Evolutionary conservation across 495 filamentous ascomycete species (phyloP).

Genomic region (Xylaria sp.): DNA sequence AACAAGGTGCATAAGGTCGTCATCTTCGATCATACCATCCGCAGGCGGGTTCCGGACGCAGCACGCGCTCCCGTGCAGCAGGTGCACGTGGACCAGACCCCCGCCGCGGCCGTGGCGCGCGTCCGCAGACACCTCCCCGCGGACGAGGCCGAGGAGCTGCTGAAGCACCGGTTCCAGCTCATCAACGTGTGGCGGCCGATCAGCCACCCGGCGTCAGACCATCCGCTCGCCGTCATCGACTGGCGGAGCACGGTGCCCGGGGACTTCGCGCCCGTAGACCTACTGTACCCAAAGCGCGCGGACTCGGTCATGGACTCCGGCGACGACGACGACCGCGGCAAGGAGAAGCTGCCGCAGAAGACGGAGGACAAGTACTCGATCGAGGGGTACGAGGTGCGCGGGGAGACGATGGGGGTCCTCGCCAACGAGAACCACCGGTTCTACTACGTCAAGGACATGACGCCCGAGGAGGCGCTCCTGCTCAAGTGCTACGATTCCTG

Average conservation of each 20-base stretch:
- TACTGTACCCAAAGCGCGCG: constrained; percentile 73
- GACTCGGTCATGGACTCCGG: constrained; percentile 39
- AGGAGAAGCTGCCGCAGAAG: constrained; percentile 49
- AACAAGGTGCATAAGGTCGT: constrained; percentile 62
- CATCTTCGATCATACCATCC: constrained; percentile 90
- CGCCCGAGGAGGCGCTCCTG: constrained; percentile 74
- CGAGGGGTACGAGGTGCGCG: constrained; percentile 54
- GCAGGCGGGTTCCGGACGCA: constrained; percentile 59
- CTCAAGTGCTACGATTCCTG: constrained; percentile 85
- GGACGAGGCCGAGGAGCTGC: constrained; percentile 62
- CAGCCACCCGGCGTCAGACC: constrained; percentile 66
- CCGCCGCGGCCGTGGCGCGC: constrained; percentile 64
- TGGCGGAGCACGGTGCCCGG: constrained; percentile 64
- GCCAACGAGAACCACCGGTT: constrained; percentile 67
- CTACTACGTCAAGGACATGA: constrained; percentile 85
- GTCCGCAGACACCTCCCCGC: constrained; percentile 67
- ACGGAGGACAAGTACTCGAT: constrained; percentile 38
- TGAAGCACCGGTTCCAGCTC: constrained; percentile 69
- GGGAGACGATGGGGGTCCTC: constrained; percentile 55
- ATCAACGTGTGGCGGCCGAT: constrained; percentile 89
- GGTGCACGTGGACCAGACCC: constrained; percentile 86
- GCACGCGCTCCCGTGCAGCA: constrained; percentile 69
- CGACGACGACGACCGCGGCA: constrained; percentile 38
- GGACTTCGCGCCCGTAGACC: constrained; percentile 72
- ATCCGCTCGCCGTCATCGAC: constrained; percentile 75